Evolutionary conservation across 1,284 basidiomycete genomes (phyloP).

Genomic region (Tetrapyrgos nigripes): DNA sequence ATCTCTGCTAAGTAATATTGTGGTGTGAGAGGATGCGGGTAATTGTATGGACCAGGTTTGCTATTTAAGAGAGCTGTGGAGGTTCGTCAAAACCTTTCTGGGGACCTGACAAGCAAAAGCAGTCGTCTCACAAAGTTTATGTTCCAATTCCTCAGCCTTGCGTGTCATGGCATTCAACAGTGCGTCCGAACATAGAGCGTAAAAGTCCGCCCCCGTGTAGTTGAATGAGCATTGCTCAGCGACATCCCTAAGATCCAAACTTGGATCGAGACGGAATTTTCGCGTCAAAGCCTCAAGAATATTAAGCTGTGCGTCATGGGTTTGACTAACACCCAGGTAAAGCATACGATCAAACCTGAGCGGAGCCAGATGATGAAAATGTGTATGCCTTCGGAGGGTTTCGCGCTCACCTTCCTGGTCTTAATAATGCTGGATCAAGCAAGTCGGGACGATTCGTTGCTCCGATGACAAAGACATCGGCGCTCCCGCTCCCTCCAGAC

Average conservation of each 20-base stretch:
- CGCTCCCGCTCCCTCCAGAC: constrained; percentile 61
- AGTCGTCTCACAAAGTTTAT: constrained; percentile 60
- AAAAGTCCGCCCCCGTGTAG: constrained; percentile 97
- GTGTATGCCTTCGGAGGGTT: neutral
- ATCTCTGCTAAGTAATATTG: constrained; percentile 95
- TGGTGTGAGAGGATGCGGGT: constrained; percentile 82
- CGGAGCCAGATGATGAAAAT: neutral
- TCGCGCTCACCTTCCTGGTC: constrained; percentile 82
- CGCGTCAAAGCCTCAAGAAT: constrained; percentile 92
- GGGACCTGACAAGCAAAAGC: neutral
- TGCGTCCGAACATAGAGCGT: constrained; percentile 96
- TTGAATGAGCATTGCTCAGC: constrained; percentile 89
- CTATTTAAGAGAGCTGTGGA: constrained; percentile 57
- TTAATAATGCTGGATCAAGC: constrained; percentile 90
- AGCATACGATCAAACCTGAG: constrained; percentile 95
- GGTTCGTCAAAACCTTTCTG: constrained; percentile 1
- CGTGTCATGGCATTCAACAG: constrained; percentile 95
- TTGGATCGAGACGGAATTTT: constrained; percentile 86
- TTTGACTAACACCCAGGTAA: constrained; percentile 93
- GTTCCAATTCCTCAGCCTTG: constrained; percentile 84
- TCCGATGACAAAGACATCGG: constrained; percentile 94
- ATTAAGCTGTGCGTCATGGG: constrained; percentile 86
- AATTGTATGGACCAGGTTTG: constrained; percentile 43
- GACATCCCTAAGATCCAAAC: constrained; percentile 70
- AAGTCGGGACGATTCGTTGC: constrained; percentile 98